These are phyloP conservation scores for Cutaneotrichosporon sp. DNA, from an alignment of 1,284 basidiomycete genomes.

Conservation along the genomic window DNA sequence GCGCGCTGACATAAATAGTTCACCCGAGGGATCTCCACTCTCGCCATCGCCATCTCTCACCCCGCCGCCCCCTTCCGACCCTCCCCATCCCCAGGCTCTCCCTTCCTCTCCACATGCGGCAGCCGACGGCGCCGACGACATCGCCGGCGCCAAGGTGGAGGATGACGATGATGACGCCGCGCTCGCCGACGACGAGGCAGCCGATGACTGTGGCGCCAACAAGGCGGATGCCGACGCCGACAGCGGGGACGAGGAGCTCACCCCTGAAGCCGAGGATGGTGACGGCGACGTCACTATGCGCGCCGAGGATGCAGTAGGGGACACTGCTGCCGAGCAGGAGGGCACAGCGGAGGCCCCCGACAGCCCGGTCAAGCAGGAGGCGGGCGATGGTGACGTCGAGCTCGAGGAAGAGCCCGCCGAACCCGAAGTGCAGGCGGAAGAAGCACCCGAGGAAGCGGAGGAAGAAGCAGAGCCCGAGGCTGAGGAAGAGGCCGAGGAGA, in stretches of 20 bases:
- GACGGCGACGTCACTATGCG: conserved; percentile 33
- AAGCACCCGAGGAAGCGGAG: conserved; percentile 10
- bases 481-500: conserved; percentile 23
- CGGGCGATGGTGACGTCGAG: conserved; percentile 8
- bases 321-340: conserved; percentile 2
- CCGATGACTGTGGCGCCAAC: not conserved
- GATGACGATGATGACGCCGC: conserved; percentile 3
- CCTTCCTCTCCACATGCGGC: conserved; percentile 19
- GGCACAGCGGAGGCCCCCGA: not conserved
- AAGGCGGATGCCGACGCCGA: not conserved
- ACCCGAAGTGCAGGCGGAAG: conserved; percentile 11
- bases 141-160: not conserved
- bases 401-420: conserved; percentile 5
- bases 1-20: conserved; percentile 8
- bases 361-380: conserved; percentile 2
- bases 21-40: conserved; percentile 3
- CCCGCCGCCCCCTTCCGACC: conserved; percentile 31
- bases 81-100: conserved; percentile 20
- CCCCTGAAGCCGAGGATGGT: conserved; percentile 22
- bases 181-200: not conserved
- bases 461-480: conserved; percentile 14
- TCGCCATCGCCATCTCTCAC: conserved; percentile 32
- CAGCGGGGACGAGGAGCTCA: conserved; percentile 6
- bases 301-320: conserved; percentile 14
- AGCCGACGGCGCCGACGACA: conserved; percentile 6